phyloP scores from a whole-genome alignment of 495 filamentous ascomycete species.

The Neurospora sp. region DNA sequence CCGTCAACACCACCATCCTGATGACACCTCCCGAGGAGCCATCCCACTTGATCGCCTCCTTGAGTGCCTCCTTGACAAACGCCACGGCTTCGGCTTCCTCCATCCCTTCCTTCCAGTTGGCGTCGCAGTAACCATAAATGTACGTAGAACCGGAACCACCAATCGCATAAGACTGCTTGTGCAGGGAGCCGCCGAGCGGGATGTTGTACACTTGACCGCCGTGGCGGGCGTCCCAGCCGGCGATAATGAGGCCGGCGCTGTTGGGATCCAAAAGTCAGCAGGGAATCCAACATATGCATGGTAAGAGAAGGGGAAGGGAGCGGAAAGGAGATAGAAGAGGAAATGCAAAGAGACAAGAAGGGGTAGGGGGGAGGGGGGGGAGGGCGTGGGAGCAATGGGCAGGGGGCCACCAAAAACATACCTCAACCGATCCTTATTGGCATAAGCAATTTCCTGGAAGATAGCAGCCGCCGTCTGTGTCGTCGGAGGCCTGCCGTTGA shows the following conservation, averaged over 20 bases:
- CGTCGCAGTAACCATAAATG: conserved; percentile 97
- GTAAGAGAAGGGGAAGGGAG: not conserved
- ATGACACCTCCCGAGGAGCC: conserved; percentile 98
- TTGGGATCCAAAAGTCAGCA: not conserved
- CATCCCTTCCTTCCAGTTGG: conserved; percentile 94
- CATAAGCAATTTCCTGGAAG: conserved; percentile 95
- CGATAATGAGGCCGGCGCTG: conserved; percentile 95
- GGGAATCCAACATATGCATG: not conserved
- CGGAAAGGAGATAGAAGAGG: not conserved
- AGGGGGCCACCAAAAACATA: conserved; percentile 21
- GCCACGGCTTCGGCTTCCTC: conserved; percentile 82
- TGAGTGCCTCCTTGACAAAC: conserved; percentile 82
- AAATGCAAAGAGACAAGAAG: not conserved
- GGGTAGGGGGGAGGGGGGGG: not conserved
- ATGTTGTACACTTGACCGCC: conserved; percentile 97
- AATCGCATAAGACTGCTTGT: conserved; percentile 94
- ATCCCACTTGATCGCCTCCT: conserved; percentile 98
- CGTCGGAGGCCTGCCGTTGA: conserved; percentile 77
- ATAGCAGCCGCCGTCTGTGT: conserved; percentile 89
- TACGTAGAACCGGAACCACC: conserved; percentile 97
- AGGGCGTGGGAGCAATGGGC: not conserved
- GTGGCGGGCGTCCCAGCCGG: conserved; percentile 85
- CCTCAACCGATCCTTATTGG: conserved; percentile 89
- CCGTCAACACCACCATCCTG: conserved; percentile 89
- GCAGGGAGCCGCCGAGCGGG: conserved; percentile 88